Percentiles rank a stretch among this genome's conserved stretches.
phyloP scores from a whole-genome alignment of 257 asterid species.

The Solanum medicagineum region DNA sequence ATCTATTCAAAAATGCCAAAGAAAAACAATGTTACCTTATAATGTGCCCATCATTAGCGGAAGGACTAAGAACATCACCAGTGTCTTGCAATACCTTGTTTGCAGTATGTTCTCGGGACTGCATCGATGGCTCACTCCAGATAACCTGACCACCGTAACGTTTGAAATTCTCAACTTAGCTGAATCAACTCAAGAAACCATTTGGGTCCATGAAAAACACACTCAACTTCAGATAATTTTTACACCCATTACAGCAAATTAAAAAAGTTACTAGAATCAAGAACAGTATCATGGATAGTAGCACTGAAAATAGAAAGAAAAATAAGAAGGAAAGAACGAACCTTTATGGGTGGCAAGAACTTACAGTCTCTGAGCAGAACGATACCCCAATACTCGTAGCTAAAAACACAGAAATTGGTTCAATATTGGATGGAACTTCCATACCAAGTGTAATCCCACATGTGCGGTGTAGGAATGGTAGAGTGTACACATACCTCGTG shows the following conservation, averaged over 20 bases:
- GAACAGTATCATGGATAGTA: neutral
- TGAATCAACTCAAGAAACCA: neutral
- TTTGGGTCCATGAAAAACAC: neutral
- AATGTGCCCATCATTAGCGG: conserved; percentile 64
- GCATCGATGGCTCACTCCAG: conserved; percentile 55
- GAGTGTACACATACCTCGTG: neutral
- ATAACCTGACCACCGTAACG: conserved; percentile 77
- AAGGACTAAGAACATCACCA: conserved; percentile 70
- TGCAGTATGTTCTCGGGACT: conserved; percentile 76
- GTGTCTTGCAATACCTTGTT: conserved; percentile 58
- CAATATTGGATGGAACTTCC: neutral
- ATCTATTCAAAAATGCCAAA: neutral
- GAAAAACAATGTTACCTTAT: conserved; percentile 41
- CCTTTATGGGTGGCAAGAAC: neutral
- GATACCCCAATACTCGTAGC: neutral
- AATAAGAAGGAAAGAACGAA: neutral
- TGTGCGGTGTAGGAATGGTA: neutral
- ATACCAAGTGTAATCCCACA: neutral
- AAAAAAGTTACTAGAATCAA: neutral
- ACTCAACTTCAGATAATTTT: neutral
- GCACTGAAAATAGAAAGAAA: neutral
- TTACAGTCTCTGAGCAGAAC: neutral
- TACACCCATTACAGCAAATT: neutral
- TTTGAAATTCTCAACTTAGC: conserved; percentile 79
- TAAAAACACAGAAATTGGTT: neutral